A percentile compares a stretch with the other conserved stretches of the same genome.
These are phyloP conservation scores for Boletus bicolor DNA, from an alignment of 768 basidiomycete genomes.

Conservation along the genomic window DNA sequence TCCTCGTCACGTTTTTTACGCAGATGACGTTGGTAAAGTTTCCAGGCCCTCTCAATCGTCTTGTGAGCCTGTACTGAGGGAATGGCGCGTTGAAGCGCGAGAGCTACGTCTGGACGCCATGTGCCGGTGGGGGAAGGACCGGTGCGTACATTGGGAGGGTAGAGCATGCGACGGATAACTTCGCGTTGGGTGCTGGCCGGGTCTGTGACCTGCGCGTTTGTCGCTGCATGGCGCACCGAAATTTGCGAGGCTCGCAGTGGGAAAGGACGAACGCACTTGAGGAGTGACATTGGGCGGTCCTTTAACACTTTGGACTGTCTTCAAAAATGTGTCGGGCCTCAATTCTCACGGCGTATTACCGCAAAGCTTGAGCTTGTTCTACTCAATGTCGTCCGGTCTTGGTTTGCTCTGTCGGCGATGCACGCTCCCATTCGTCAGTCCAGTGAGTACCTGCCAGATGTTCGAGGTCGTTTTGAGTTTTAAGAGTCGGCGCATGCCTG, in stretches of 20 bases:
- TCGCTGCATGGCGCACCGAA: conserved; percentile 43
- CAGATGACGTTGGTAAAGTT: conserved; percentile 71
- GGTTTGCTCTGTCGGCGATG: conserved; percentile 28
- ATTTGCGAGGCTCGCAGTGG: conserved; percentile 33
- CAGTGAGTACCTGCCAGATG: conserved; percentile 11
- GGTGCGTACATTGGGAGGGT: conserved; percentile 72
- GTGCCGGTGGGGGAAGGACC: conserved; percentile 73
- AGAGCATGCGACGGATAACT: conserved; percentile 74
- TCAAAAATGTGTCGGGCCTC: background rate
- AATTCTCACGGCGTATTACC: conserved; percentile 26
- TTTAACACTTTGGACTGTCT: background rate
- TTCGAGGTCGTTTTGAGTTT: background rate
- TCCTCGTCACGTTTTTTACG: conserved; percentile 69
- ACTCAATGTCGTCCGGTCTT: conserved; percentile 22
- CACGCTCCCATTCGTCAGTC: conserved; percentile 9
- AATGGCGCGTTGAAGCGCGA: conserved; percentile 77
- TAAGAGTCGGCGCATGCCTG: background rate
- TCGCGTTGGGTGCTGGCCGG: conserved; percentile 61
- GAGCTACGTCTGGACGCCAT: conserved; percentile 78
- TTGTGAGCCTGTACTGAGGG: conserved; percentile 87
- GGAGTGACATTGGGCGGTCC: conserved; percentile 37
- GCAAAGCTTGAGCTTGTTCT: background rate
- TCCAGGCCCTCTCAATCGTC: conserved; percentile 90
- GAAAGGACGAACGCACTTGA: conserved; percentile 33
- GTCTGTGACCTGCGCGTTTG: conserved; percentile 23